Percentiles rank a stretch among this genome's conserved stretches.
phyloP scores from a whole-genome alignment of 768 basidiomycete genomes.

The Tephrocybe rancida region DNA sequence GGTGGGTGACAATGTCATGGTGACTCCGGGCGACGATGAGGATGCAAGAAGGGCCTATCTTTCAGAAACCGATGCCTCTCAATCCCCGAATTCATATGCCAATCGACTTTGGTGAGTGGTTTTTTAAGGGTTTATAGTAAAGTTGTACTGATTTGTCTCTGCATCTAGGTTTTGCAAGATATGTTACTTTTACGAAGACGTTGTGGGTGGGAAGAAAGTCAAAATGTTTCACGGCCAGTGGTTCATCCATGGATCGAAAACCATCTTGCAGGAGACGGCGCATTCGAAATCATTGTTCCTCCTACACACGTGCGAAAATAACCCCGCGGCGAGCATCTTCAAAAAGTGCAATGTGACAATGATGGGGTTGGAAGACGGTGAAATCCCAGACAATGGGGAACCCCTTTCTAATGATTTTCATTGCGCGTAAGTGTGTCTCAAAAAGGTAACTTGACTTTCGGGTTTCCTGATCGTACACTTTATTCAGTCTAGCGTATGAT shows the following conservation, averaged over 20 bases:
- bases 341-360: constrained; percentile 56
- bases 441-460: neutral
- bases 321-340: constrained; percentile 55
- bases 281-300: constrained; percentile 64
- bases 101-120: constrained; percentile 58
- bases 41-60: constrained; percentile 41
- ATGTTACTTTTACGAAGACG: constrained; percentile 58
- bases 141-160: neutral
- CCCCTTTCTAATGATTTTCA: constrained; percentile 53
- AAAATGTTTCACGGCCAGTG: constrained; percentile 75
- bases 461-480: neutral
- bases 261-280: constrained; percentile 64
- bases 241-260: constrained; percentile 68
- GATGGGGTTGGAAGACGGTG: constrained; percentile 41
- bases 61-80: constrained; percentile 39
- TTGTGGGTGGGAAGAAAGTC: constrained; percentile 18
- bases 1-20: constrained; percentile 68
- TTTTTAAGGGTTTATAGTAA: neutral
- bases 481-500: constrained; percentile 53
- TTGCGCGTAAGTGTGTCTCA: constrained; percentile 45
- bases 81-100: constrained; percentile 56
- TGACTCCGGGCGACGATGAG: constrained; percentile 56
- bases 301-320: constrained; percentile 58
- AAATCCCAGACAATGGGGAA: constrained; percentile 45
- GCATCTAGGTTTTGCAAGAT: constrained; percentile 73